A percentile compares a stretch with the other conserved stretches of the same genome.
Conservation (phyloP, 192 early-diverging fungal genomes). For the Piromyces finnis region DNA sequence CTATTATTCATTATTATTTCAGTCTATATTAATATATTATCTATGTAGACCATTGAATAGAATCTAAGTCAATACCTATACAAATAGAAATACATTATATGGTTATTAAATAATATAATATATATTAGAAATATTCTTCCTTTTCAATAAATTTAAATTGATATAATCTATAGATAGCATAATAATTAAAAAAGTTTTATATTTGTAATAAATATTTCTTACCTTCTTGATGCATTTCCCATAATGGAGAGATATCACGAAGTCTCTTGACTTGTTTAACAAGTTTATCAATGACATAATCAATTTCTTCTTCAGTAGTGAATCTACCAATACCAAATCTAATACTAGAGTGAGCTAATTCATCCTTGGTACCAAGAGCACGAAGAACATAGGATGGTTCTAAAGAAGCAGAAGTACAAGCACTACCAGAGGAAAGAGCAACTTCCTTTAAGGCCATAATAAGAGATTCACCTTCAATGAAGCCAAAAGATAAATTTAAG, state of each 20-base stretch:
- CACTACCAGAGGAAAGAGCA: conserved; percentile 83
- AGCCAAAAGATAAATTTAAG: conserved; percentile 90
- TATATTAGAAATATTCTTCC: no score
- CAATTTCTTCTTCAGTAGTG: conserved; percentile 87
- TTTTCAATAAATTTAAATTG: no score
- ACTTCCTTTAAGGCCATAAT: conserved; percentile 97
- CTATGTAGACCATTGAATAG: no score
- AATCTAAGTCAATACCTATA: no score
- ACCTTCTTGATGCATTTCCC: conserved; percentile 58
- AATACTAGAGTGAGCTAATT: conserved; percentile 87
- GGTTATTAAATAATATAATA: no score
- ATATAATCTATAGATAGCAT: no score
- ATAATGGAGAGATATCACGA: conserved; percentile 90
- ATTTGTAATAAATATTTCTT: no score
- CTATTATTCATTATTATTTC: no score
- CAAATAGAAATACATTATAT: no score
- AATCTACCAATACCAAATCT: conserved; percentile 93
- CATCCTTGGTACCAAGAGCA: conserved; percentile 90
- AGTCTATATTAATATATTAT: no score
- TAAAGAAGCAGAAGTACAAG: conserved; percentile 88
- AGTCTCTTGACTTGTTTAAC: conserved; percentile 63
- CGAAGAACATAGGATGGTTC: conserved; percentile 94
- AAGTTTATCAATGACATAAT: conserved; percentile 69
- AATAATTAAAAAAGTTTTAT: no score
- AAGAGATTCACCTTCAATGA: conserved; percentile 92